Percentiles rank a stretch among this genome's conserved stretches.
Evolutionary conservation across 2,329 filamentous ascomycete genomes (phyloP).

Genomic region (Aureobasidium lini): DNA sequence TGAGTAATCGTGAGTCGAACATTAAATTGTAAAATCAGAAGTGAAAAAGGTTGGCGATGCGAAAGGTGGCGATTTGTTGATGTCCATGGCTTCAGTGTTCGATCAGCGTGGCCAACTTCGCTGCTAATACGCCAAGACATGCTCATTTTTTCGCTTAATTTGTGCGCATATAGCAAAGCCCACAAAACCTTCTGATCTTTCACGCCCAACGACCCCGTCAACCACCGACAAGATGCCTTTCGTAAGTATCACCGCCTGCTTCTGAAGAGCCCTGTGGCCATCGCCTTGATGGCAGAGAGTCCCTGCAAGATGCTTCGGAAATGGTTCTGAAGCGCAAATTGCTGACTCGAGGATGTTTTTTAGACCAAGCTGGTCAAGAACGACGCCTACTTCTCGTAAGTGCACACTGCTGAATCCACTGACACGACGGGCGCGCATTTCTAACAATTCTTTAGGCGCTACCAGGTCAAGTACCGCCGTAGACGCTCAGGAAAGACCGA

Average conservation of each 20-base stretch:
- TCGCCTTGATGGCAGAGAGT: slow-evolving; percentile 47
- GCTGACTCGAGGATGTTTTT: slow-evolving; percentile 75
- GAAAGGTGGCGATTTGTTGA: background rate
- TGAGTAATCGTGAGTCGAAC: no score
- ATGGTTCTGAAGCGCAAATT: slow-evolving; percentile 94
- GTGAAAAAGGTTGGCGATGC: background rate
- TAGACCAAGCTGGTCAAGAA: slow-evolving; percentile 96
- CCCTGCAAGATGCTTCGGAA: slow-evolving; percentile 99
- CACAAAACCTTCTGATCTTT: background rate
- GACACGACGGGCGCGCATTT: background rate
- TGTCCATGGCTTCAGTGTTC: background rate
- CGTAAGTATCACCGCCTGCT: slow-evolving; percentile 34
- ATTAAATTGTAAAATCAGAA: background rate
- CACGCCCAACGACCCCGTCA: slow-evolving; percentile 12
- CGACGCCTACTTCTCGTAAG: slow-evolving; percentile 97
- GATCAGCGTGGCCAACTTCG: background rate
- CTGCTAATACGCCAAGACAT: background rate
- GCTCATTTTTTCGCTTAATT: slow-evolving; percentile 5
- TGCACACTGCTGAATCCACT: slow-evolving; percentile 18
- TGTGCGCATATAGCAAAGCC: slow-evolving; percentile 1
- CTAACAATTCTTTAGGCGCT: slow-evolving; percentile 54
- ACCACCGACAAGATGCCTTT: slow-evolving; percentile 36
- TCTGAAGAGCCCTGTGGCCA: background rate
- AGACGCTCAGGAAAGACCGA: slow-evolving; percentile 96
- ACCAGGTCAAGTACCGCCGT: slow-evolving; percentile 99